phyloP scores from a whole-genome alignment of 805 yeast species.

The Wickerhamomyces ciferrii region DNA sequence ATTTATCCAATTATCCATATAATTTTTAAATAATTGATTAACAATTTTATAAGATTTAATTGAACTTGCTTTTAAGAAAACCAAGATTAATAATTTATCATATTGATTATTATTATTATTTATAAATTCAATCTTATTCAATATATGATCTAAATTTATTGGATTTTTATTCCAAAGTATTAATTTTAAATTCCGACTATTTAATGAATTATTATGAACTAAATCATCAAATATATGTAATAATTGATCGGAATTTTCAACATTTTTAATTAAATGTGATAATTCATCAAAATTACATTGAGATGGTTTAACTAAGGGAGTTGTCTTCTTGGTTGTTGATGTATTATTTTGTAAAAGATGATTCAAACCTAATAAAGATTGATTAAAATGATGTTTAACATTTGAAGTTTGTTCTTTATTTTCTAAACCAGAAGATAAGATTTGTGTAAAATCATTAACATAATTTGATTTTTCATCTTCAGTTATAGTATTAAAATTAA shows the following conservation, averaged over 20 bases:
- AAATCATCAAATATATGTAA: conserved; percentile 11
- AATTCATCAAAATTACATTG: neutral
- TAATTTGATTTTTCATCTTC: conserved; percentile 10
- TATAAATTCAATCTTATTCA: conserved; percentile 9
- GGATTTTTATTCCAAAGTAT: conserved; percentile 7
- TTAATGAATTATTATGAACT: conserved; percentile 4
- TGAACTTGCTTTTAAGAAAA: conserved; percentile 8
- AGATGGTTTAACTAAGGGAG: too few relatives aligned
- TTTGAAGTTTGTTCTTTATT: neutral
- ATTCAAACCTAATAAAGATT: conserved; percentile 14
- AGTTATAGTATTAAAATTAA: conserved; percentile 5
- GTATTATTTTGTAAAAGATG: too few relatives aligned
- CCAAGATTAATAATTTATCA: conserved; percentile 5
- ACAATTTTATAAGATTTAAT: conserved; percentile 1
- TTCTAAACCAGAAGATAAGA: neutral
- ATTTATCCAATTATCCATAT: neutral
- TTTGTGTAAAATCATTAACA: conserved; percentile 3
- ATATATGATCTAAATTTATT: conserved; percentile 5
- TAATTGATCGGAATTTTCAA: conserved; percentile 4
- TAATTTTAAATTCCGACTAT: conserved; percentile 5
- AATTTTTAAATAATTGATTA: neutral
- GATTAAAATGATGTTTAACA: conserved; percentile 7
- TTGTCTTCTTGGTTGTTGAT: too few relatives aligned
- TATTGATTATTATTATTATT: neutral
- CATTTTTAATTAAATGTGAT: conserved; percentile 2